These are phyloP conservation scores for Botryotinia narcissicola DNA, from an alignment of 2,329 filamentous ascomycete genomes.

Conservation along the genomic window DNA sequence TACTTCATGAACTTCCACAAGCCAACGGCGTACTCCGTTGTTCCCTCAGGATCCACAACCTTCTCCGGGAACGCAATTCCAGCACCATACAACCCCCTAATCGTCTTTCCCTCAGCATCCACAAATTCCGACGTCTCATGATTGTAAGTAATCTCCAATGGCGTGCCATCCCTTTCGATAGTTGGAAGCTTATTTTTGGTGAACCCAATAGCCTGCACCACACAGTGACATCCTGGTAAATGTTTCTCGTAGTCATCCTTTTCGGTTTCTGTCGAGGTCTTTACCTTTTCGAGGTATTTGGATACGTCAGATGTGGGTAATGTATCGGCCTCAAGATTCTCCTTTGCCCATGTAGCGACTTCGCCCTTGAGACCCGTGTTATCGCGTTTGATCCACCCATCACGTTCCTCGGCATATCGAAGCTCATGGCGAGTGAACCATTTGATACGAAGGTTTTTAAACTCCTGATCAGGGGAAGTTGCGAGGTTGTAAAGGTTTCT, in stretches of 20 bases:
- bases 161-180: conserved; percentile 40
- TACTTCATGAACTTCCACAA: conserved; percentile 67
- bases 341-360: conserved; percentile 57
- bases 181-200: conserved; percentile 49
- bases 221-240: conserved; percentile 50
- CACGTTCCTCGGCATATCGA: conserved; percentile 59
- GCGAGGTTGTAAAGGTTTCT: conserved; percentile 56
- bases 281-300: conserved; percentile 34
- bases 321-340: conserved; percentile 54
- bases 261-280: conserved; percentile 40
- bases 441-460: conserved; percentile 51
- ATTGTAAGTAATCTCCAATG: conserved; percentile 37
- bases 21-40: conserved; percentile 60
- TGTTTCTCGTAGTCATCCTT: conserved; percentile 45
- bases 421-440: conserved; percentile 62
- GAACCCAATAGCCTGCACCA: conserved; percentile 61
- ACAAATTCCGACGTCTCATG: conserved; percentile 46
- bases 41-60: conserved; percentile 59
- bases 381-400: conserved; percentile 62
- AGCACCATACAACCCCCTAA: conserved; percentile 57
- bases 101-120: conserved; percentile 42
- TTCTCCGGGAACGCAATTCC: conserved; percentile 63
- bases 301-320: conserved; percentile 40
- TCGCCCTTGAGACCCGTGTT: conserved; percentile 64
- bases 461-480: not conserved